Percentiles rank a stretch among this genome's conserved stretches.
Evolutionary conservation across 169 alveolate species (phyloP).

Genomic region (Cryptosporidium felis): DNA sequence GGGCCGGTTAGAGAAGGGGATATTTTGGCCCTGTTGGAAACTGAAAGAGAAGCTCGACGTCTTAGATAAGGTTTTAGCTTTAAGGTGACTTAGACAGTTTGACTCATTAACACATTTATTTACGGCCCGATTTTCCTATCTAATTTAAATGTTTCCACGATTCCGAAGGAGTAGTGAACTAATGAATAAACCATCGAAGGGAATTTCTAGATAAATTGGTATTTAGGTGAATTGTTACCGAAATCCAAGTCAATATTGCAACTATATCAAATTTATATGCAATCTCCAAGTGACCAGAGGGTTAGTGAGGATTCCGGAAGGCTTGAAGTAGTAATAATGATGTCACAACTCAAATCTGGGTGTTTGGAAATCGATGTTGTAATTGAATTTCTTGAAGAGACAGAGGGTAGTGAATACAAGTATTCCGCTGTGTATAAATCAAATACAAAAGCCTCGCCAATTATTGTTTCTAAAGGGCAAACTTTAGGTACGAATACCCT

Average conservation of each 20-base stretch:
- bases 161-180: too few species aligned
- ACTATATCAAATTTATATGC: too few species aligned
- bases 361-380: slow-evolving; percentile 21
- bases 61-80: slow-evolving; percentile 82
- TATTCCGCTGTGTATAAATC: background rate
- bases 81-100: background rate
- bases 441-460: slow-evolving; percentile 5
- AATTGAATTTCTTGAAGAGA: background rate
- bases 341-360: background rate
- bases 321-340: slow-evolving; percentile 50
- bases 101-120: background rate
- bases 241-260: too few species aligned
- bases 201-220: too few species aligned
- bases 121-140: too few species aligned
- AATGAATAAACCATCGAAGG: too few species aligned
- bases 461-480: background rate
- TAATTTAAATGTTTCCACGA: too few species aligned
- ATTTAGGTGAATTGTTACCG: too few species aligned
- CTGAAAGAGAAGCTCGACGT: slow-evolving; percentile 98
- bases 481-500: slow-evolving; percentile 20
- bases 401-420: background rate
- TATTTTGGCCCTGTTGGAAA: slow-evolving; percentile 94
- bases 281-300: too few species aligned
- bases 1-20: slow-evolving; percentile 99
- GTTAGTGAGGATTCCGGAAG: slow-evolving; percentile 25